These are phyloP conservation scores for Cenococcum geophilum DNA, from an alignment of 495 filamentous ascomycete genomes.

Conservation along the genomic window DNA sequence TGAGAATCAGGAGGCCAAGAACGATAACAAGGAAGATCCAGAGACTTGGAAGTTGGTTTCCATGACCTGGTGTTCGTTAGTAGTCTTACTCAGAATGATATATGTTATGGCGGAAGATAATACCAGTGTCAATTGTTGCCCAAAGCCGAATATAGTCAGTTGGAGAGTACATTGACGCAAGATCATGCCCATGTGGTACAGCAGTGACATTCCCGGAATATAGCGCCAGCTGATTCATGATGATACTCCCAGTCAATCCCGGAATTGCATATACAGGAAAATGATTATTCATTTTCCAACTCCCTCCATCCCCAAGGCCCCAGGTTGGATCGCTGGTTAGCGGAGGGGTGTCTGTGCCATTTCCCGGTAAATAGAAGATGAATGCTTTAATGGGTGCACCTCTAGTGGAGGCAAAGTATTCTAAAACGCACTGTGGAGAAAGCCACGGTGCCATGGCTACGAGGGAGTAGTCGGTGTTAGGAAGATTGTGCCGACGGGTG, in stretches of 20 bases:
- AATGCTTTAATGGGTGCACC: constrained; percentile 55
- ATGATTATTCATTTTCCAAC: constrained; percentile 56
- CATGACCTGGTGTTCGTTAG: constrained; percentile 34
- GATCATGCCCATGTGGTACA: constrained; percentile 51
- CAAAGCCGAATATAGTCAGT: constrained; percentile 53
- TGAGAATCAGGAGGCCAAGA: constrained; percentile 60
- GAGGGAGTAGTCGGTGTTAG: constrained; percentile 47
- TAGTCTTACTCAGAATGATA: background rate
- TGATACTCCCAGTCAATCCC: constrained; percentile 52
- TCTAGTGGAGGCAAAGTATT: constrained; percentile 60
- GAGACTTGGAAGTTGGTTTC: constrained; percentile 53
- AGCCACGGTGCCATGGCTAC: constrained; percentile 91
- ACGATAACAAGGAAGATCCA: constrained; percentile 84
- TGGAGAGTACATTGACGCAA: constrained; percentile 43
- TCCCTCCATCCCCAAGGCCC: constrained; percentile 56
- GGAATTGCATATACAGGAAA: constrained; percentile 85
- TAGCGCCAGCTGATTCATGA: constrained; percentile 65
- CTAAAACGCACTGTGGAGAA: constrained; percentile 56
- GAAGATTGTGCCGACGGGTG: constrained; percentile 63
- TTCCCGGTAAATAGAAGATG: constrained; percentile 66
- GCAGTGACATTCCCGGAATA: constrained; percentile 68
- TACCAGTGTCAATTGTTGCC: constrained; percentile 54
- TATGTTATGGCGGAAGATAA: constrained; percentile 31
- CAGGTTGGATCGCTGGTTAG: constrained; percentile 52
- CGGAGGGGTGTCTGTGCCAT: constrained; percentile 55